phyloP scores from a whole-genome alignment of 208 protist genomes.

The Leishmania turanica region DNA sequence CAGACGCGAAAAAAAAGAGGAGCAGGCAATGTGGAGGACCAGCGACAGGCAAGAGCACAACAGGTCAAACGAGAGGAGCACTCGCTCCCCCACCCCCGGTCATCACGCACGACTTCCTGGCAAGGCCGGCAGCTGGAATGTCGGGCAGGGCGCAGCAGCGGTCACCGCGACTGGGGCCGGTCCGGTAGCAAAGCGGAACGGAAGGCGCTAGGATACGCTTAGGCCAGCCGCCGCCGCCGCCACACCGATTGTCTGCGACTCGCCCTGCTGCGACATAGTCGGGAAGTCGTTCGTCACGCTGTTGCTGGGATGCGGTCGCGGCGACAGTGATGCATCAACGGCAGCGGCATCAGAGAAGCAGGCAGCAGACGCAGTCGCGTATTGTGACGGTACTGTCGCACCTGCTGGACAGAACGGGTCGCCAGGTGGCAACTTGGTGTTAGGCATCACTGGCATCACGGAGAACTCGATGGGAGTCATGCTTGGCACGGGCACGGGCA shows the following conservation, averaged over 20 bases:
- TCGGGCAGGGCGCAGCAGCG: background rate
- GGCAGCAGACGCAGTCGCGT: conserved; percentile 17
- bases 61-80: background rate
- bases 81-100: background rate
- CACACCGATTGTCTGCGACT: background rate
- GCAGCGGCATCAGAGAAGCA: conserved; percentile 11
- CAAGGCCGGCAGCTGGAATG: background rate
- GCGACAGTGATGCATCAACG: background rate
- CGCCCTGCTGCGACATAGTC: background rate
- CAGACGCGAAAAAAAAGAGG: background rate
- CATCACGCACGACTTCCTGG: background rate
- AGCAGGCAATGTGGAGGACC: too few species aligned
- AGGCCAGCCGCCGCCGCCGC: background rate
- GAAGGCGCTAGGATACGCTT: background rate
- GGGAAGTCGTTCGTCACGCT: background rate
- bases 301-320: background rate
- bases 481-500: background rate
- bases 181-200: background rate
- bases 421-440: conserved; percentile 48
- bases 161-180: background rate
- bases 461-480: conserved; percentile 34
- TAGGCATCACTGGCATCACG: conserved; percentile 49
- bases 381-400: conserved; percentile 46
- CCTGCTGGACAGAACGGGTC: conserved; percentile 65
- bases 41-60: background rate